Percentiles rank a stretch among this genome's conserved stretches.
Evolutionary conservation across 2,329 filamentous ascomycete species (phyloP).

Genomic region (Neofusicoccum kwambonambiense): DNA sequence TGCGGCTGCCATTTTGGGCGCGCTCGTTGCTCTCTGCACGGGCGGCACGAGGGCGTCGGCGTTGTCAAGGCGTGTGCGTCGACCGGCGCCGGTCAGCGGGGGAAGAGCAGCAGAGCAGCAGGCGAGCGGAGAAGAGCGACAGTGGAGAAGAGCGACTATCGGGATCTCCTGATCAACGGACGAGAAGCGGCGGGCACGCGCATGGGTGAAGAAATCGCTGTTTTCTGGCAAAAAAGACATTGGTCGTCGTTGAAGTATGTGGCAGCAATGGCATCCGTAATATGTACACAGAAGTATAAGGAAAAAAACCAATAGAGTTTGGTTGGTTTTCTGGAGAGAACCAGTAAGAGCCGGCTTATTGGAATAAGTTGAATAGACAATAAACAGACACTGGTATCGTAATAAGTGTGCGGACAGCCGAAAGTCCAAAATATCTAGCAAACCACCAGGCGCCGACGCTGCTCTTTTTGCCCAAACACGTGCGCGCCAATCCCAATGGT

Average conservation of each 20-base stretch:
- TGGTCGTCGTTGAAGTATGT: not conserved
- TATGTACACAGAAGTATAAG: constrained; percentile 4
- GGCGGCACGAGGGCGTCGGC: too few relatives aligned
- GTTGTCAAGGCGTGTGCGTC: too few relatives aligned
- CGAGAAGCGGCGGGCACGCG: not conserved
- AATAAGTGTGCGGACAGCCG: not conserved
- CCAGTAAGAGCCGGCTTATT: constrained; percentile 15
- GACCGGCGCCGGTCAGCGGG: too few relatives aligned
- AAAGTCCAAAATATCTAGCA: constrained; percentile 1
- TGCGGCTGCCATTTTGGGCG: too few relatives aligned
- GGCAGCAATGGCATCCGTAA: not conserved
- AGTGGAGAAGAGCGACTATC: constrained; percentile 3
- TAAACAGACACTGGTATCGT: constrained; percentile 16
- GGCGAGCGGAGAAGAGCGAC: not conserved
- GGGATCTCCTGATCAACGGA: constrained; percentile 7
- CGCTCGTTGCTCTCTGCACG: too few relatives aligned
- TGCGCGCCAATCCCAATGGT: not conserved
- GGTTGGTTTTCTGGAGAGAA: not conserved
- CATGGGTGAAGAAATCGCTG: not conserved
- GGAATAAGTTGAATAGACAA: constrained; percentile 13
- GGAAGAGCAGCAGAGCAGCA: too few relatives aligned
- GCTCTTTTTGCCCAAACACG: not conserved
- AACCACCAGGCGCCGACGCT: constrained; percentile 1
- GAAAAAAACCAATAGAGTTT: not conserved
- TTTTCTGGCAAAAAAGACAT: not conserved